Conservation (phyloP, 139 green algal genomes). For the Eudorina sp. region DNA sequence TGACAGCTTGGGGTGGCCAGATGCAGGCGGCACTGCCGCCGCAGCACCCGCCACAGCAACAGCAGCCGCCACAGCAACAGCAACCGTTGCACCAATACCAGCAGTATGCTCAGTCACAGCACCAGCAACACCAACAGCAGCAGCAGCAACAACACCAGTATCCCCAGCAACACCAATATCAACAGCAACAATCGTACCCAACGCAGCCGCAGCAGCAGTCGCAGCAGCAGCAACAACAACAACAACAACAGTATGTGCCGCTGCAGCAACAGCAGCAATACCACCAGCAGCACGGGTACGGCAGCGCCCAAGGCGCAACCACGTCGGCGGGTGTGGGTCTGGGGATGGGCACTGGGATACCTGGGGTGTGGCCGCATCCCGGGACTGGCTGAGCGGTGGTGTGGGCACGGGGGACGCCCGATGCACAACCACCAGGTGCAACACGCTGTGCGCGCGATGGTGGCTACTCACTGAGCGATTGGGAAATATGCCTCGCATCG, state of each 20-base stretch:
- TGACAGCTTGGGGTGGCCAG: not conserved
- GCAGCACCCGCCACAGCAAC: not conserved
- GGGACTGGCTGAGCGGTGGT: not conserved
- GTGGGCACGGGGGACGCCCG: too few species aligned
- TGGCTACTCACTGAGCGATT: too few species aligned
- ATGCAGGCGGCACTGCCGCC: not conserved
- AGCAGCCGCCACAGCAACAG: not conserved
- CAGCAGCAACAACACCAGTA: not conserved
- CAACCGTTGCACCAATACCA: not conserved
- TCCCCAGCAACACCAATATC: not conserved
- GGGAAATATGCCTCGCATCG: too few species aligned
- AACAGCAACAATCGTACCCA: not conserved
- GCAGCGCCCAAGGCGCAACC: not conserved
- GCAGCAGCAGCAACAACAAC: not conserved
- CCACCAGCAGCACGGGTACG: not conserved
- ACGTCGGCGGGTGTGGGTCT: not conserved
- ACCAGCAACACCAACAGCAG: not conserved
- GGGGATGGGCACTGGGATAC: conserved; percentile 3
- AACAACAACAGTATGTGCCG: not conserved
- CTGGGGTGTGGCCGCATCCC: not conserved
- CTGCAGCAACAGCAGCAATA: not conserved
- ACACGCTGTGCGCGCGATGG: too few species aligned
- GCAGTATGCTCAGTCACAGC: not conserved
- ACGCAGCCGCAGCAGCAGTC: not conserved
- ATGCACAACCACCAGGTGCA: too few species aligned